These are phyloP conservation scores for Sedum album DNA, from an alignment of 164 flowering plant genomes.

Conservation along the genomic window DNA sequence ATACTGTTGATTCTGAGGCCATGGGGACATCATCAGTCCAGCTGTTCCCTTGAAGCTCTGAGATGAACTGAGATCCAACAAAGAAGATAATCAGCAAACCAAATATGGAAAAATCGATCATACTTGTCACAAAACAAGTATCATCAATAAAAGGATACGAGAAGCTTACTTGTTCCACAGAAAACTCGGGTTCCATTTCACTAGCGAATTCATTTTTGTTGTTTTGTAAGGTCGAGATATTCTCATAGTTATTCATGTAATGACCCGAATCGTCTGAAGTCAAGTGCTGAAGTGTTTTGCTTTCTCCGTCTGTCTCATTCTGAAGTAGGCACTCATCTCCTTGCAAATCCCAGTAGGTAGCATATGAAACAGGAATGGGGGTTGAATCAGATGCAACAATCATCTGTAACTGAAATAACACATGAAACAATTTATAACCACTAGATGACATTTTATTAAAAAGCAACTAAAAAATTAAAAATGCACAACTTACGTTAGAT, in stretches of 20 bases:
- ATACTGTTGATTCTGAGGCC: neutral
- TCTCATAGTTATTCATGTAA: neutral
- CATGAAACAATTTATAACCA: too few species aligned
- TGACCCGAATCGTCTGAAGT: conserved; percentile 3
- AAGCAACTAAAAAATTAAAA: too few species aligned
- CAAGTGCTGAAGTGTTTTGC: conserved; percentile 30
- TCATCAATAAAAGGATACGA: neutral
- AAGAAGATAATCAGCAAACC: too few species aligned
- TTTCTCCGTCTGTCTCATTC: conserved; percentile 27
- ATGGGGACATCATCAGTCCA: neutral
- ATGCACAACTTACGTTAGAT: too few species aligned
- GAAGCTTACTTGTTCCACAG: neutral
- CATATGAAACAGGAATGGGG: conserved; percentile 12
- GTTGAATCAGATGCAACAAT: too few species aligned
- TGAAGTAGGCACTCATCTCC: conserved; percentile 24
- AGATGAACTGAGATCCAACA: neutral
- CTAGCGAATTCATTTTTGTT: neutral
- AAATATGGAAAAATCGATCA: neutral
- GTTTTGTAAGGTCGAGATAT: neutral
- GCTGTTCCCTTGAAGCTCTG: neutral
- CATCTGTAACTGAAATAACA: too few species aligned
- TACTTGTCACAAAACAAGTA: too few species aligned
- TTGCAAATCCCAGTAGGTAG: conserved; percentile 19
- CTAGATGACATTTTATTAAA: too few species aligned
- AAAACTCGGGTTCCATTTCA: neutral